Evolutionary conservation across 2,329 filamentous ascomycete species (phyloP), one percentile per base, ranked within the genome.

Genomic region (Ambrosiella xylebori): DNA sequence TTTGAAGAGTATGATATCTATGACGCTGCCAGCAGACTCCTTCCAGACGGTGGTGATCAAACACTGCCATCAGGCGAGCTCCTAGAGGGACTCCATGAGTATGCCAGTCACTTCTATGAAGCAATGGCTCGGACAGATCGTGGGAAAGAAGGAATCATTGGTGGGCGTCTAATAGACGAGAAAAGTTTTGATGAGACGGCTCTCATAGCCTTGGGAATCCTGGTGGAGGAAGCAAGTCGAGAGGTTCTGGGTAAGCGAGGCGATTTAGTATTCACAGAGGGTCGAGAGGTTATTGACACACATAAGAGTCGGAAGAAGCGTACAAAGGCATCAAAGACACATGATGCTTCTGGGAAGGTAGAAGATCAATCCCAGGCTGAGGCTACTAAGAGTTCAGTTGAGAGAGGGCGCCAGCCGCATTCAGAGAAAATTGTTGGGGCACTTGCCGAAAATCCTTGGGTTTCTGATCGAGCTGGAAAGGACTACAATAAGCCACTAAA

Each of bases 181-280:
- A 68, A 75, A 62, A 86, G 80, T 67, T 80, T 91, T 78, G 85
- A 91, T 65, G 86, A 88, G 71, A 88, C 85, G 12, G 86, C 86
- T 3, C 73, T 91, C 59, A 71, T 91, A 57, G 85, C 86, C 0
- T 74, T 91, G 64, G 85, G 86, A 1, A 80, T 91, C 54, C 68
- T 91, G 59, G 71, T 90, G 47, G 86, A 91, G 69, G 86, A 91
- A 68, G 77, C 79, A 2, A 75, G 78, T 13, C 73, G 75, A 45
- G 78, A 82, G 52, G 67, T 74, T 5, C 70, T 90, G 17, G 85
- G 84, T 3, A 71, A 74, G 57, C 77, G 73, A 11, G 86, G 86
- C 19, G 82, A 88, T 68, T 67, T 88, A 53, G 83, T 85, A 1
- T 85, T 91, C 65, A 80, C 83, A 0, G 85, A 89, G 66, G 76